phyloP scores from a whole-genome alignment of 2,329 filamentous ascomycete genomes.

The Diplodia scrobiculata region DNA sequence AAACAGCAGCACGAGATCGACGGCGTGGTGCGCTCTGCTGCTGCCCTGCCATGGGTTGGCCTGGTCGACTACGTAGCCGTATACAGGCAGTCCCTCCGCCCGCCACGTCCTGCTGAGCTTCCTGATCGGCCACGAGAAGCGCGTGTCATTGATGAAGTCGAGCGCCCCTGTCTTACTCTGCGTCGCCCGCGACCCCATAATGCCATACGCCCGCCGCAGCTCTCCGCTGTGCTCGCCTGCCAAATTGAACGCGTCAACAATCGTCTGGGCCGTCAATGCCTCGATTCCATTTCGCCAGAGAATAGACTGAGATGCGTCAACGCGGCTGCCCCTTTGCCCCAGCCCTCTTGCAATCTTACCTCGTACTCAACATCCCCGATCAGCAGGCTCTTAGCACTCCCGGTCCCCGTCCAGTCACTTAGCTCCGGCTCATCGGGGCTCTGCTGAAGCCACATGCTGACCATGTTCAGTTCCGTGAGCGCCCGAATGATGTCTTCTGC shows the following conservation, averaged over 20 bases:
- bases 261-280: conserved; percentile 39
- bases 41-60: conserved; percentile 53
- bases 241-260: conserved; percentile 43
- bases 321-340: not conserved
- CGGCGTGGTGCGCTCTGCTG: conserved; percentile 51
- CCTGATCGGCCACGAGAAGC: conserved; percentile 39
- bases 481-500: conserved; percentile 42
- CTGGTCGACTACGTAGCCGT: conserved; percentile 51
- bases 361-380: conserved; percentile 51
- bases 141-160: conserved; percentile 44
- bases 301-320: conserved; percentile 41
- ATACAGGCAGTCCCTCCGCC: conserved; percentile 38
- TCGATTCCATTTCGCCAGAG: conserved; percentile 52
- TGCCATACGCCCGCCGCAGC: conserved; percentile 46
- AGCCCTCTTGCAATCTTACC: conserved; percentile 12
- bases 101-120: conserved; percentile 31
- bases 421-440: conserved; percentile 39
- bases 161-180: conserved; percentile 48
- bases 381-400: conserved; percentile 44
- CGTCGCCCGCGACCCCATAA: conserved; percentile 46
- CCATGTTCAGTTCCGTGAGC: conserved; percentile 43
- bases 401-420: conserved; percentile 44
- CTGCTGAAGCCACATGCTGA: conserved; percentile 50
- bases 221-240: conserved; percentile 38
- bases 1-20: conserved; percentile 53